Percentiles rank a stretch among this genome's conserved stretches.
phyloP scores from a whole-genome alignment of 345 rosid genomes.

The Raphanus sativus region DNA sequence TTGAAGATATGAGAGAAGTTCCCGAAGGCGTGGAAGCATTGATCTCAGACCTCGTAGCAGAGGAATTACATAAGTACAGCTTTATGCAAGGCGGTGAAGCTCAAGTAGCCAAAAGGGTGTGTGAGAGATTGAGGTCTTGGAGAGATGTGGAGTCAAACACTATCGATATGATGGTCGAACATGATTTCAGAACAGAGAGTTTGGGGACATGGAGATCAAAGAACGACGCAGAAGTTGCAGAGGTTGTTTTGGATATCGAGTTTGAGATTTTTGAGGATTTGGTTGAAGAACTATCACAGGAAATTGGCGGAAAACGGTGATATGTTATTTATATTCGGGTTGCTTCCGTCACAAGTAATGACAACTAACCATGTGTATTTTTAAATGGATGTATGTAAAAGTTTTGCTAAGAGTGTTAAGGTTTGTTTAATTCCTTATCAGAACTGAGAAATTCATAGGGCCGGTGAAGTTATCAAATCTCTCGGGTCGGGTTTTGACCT shows the following conservation, averaged over 20 bases:
- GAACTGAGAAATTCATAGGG: slow-evolving; percentile 20
- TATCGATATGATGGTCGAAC: slow-evolving; percentile 88
- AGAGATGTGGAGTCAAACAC: slow-evolving; percentile 74
- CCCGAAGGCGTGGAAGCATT: slow-evolving; percentile 58
- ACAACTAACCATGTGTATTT: slow-evolving; percentile 31
- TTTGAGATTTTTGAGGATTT: slow-evolving; percentile 50
- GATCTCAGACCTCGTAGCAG: slow-evolving; percentile 61
- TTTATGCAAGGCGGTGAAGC: slow-evolving; percentile 29
- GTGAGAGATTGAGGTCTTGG: slow-evolving; percentile 68
- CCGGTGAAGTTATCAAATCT: slow-evolving; percentile 6
- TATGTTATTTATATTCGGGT: background rate
- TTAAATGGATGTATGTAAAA: slow-evolving; percentile 34
- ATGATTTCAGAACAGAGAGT: slow-evolving; percentile 57
- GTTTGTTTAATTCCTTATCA: background rate
- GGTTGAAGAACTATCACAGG: slow-evolving; percentile 56
- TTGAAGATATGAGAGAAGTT: slow-evolving; percentile 39
- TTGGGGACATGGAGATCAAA: slow-evolving; percentile 48
- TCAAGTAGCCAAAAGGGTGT: slow-evolving; percentile 48
- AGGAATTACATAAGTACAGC: slow-evolving; percentile 45
- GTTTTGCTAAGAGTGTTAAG: slow-evolving; percentile 31
- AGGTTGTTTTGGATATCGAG: slow-evolving; percentile 55
- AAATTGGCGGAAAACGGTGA: slow-evolving; percentile 17
- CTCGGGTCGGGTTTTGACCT: background rate
- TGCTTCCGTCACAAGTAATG: slow-evolving; percentile 28
- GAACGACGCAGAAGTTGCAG: slow-evolving; percentile 40